Evolutionary conservation across 75 land plant species (phyloP), one percentile per base, ranked within the genome.

Genomic region (Adiantum capillusveneris): DNA sequence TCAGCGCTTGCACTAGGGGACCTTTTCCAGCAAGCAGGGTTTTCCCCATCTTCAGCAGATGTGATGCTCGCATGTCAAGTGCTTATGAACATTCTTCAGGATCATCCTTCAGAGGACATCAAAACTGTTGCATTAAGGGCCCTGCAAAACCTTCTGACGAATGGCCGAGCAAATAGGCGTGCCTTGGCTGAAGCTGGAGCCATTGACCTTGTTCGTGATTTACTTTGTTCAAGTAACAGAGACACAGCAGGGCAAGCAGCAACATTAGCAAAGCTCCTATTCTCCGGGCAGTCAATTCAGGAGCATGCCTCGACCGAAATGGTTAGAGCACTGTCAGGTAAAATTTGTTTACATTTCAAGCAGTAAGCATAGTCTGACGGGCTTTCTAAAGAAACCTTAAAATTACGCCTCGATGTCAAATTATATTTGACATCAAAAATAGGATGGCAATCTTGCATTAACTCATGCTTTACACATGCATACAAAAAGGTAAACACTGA

Each of bases 1-100:
- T 46, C 65, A 50, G 57, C 65, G 14, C 56, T 63, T 19, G 53
- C 65, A 44, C 57, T 63, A 31, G 65, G 65, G n/a, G 65, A 63
- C 34, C 56, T 63, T 31, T 63, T 63, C 56, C 65, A 63, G 26
- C 46, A 51, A 14, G 29, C 48, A 1, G 55, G 25, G 13, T n/a
- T 16, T 31, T 26, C 34, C 6, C 11, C 50, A 43, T 22, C 25
- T n/a, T 27, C 65, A 17, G n/a, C 55, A 44, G 65, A 63, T 52
- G 57, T 48, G 2, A 29, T 63, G 28, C 49, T 48, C 2, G 65
- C 57, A 27, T 63, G 65, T 29, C 57, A 31, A 19, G 65, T 57
- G 1, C 50, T 63, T 13, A 31, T 63, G 20, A 63, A 13, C 16
- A 25, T 63, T 11, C 39, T 63, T 14, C 58, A 63, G 25, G 57